These are phyloP conservation scores for Erodium trifolium DNA, from an alignment of 441 rosid species.

Conservation along the genomic window DNA sequence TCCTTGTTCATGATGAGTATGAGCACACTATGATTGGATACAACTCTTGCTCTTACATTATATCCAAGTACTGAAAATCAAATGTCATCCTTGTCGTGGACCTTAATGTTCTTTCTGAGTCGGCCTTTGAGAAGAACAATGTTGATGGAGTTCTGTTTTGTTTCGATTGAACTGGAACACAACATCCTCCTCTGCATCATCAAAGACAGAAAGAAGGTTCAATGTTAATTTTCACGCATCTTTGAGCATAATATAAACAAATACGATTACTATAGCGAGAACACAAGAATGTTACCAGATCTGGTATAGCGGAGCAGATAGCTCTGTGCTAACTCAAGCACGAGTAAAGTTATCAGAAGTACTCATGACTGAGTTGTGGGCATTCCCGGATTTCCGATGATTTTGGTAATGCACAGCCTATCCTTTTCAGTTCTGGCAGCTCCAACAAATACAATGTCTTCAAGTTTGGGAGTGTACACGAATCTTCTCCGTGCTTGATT, in stretches of 20 bases:
- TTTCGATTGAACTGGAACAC: background rate
- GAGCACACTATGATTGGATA: background rate
- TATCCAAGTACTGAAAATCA: background rate
- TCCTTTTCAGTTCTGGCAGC: conserved; percentile 30
- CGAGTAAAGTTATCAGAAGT: background rate
- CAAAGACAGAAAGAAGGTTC: background rate
- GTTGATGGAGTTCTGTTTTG: background rate
- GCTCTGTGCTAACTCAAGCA: background rate
- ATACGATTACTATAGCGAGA: background rate
- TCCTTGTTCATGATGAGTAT: background rate
- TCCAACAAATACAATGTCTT: conserved; percentile 28
- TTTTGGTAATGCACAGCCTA: conserved; percentile 20
- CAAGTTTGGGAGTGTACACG: conserved; percentile 15
- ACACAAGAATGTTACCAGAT: background rate
- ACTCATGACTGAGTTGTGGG: conserved; percentile 15
- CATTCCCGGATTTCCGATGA: conserved; percentile 16
- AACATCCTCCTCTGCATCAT: background rate
- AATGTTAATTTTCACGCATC: background rate
- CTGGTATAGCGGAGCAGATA: background rate
- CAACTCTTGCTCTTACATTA: background rate
- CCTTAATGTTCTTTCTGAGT: background rate
- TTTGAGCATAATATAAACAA: too few relatives aligned
- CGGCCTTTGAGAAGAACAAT: background rate
- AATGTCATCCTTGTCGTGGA: background rate
- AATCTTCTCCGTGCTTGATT: conserved; percentile 6